Evolutionary conservation across 768 basidiomycete genomes (phyloP).

Genomic region (Hysterangium stoloniferum): DNA sequence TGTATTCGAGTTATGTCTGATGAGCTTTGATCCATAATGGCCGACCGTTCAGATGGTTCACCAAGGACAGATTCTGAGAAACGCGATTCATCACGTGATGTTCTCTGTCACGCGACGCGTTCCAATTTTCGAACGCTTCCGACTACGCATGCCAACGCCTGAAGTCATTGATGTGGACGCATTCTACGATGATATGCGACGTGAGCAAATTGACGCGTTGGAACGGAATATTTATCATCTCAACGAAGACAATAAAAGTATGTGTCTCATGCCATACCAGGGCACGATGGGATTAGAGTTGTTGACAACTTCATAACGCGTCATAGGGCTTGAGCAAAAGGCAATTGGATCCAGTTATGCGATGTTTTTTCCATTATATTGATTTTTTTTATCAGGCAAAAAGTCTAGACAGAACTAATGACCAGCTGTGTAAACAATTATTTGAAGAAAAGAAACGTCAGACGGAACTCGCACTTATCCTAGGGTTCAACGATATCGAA

Average conservation of each 20-base stretch:
- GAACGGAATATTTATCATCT: background rate
- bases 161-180: conserved; percentile 5
- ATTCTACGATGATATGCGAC: background rate
- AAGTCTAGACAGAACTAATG: background rate
- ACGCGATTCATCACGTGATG: background rate
- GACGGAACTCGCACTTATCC: background rate
- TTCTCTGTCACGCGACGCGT: conserved; percentile 3
- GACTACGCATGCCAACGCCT: background rate
- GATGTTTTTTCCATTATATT: background rate
- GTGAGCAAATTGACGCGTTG: background rate
- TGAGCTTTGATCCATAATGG: no score
- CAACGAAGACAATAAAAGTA: conserved; percentile 1
- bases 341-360: background rate
- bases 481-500: background rate
- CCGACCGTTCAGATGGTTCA: no score
- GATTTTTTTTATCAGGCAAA: background rate
- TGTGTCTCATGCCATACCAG: background rate
- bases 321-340: background rate
- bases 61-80: background rate
- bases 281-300: no score
- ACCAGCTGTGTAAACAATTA: background rate
- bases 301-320: background rate
- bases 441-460: conserved; percentile 6
- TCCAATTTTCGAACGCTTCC: background rate
- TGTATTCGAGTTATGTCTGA: conserved; percentile 44